These are phyloP conservation scores for Prunus mume DNA, from an alignment of 306 rosid genomes.

Conservation along the genomic window DNA sequence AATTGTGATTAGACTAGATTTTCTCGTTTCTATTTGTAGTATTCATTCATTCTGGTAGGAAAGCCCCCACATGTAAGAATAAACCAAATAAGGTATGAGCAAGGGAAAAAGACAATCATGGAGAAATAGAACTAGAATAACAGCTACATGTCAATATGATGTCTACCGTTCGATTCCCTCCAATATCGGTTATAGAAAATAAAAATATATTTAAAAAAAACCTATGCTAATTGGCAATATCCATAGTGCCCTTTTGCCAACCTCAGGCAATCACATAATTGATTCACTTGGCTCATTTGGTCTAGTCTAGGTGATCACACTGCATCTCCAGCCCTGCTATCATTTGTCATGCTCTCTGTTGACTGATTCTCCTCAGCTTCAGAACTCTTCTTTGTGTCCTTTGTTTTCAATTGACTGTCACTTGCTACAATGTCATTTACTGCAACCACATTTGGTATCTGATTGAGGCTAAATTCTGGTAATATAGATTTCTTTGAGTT, in stretches of 20 bases:
- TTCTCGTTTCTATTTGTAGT: not conserved
- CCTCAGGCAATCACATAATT: not conserved
- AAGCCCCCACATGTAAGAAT: conserved; percentile 1
- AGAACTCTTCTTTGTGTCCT: not conserved
- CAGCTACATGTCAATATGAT: not conserved
- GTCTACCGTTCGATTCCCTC: no score
- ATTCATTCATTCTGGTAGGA: not conserved
- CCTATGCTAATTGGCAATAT: not conserved
- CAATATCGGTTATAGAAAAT: no score
- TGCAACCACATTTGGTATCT: conserved; percentile 6
- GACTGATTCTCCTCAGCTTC: not conserved
- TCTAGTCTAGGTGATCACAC: not conserved
- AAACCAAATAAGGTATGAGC: not conserved
- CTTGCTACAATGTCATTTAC: not conserved
- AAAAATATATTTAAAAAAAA: no score
- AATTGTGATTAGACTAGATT: not conserved
- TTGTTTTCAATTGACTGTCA: not conserved
- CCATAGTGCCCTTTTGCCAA: not conserved
- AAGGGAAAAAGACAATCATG: not conserved
- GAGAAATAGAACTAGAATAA: not conserved
- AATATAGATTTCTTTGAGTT: not conserved
- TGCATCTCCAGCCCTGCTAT: not conserved
- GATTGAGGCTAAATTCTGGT: conserved; percentile 23
- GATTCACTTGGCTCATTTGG: not conserved
- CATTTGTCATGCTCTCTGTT: not conserved